phyloP scores from a whole-genome alignment of 1,284 basidiomycete species.

The Cryptococcus sp. region DNA sequence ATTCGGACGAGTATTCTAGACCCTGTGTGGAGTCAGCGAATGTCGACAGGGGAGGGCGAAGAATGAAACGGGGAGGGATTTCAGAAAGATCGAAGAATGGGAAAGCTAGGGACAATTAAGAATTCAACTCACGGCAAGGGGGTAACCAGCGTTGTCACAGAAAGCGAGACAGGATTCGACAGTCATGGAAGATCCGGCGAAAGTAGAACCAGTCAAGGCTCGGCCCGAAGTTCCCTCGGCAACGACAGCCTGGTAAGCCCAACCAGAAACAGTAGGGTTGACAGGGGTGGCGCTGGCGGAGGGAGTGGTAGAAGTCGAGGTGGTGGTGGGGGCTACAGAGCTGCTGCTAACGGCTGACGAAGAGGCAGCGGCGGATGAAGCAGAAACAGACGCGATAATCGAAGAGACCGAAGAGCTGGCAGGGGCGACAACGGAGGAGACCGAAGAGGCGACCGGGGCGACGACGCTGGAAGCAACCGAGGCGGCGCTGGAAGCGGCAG shows the following conservation, averaged over 20 bases:
- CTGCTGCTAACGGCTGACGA: not conserved
- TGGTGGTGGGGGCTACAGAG: constrained; percentile 1
- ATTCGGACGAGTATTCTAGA: constrained; percentile 21
- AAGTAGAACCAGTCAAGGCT: constrained; percentile 17
- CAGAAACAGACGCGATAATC: not conserved
- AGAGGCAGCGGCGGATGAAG: constrained; percentile 2
- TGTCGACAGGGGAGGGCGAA: no score
- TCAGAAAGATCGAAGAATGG: not conserved
- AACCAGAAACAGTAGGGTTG: constrained; percentile 8
- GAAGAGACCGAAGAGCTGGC: not conserved
- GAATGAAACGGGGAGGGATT: no score
- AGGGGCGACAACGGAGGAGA: not conserved
- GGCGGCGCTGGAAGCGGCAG: no score
- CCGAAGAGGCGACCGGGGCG: not conserved
- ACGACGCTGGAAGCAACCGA: not conserved
- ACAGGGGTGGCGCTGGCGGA: constrained; percentile 5
- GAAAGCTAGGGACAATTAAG: no score
- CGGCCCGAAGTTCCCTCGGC: constrained; percentile 18
- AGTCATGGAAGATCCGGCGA: constrained; percentile 21
- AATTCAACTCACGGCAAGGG: constrained; percentile 12
- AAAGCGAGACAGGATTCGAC: constrained; percentile 18
- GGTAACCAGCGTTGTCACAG: constrained; percentile 21
- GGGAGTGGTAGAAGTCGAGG: constrained; percentile 6
- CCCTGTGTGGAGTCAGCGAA: no score
- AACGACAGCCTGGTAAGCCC: constrained; percentile 17